Evolutionary conservation across 1,284 basidiomycete species (phyloP).

Genomic region (Hemileia vastatrix): DNA sequence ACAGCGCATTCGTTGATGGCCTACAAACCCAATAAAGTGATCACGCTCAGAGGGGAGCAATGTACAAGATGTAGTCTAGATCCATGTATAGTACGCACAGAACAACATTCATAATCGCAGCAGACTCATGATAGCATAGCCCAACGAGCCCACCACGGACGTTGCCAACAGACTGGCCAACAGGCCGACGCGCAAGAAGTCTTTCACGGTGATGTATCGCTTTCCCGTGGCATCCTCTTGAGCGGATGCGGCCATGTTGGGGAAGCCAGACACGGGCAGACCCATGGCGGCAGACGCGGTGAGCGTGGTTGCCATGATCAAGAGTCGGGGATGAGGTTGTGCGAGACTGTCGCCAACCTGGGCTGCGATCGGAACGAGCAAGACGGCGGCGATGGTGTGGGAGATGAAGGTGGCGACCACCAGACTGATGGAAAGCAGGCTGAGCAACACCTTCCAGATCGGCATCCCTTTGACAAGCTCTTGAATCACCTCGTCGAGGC

Average conservation of each 20-base stretch:
- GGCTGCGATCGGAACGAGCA: constrained; percentile 89
- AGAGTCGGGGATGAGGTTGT: constrained; percentile 60
- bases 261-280: constrained; percentile 94
- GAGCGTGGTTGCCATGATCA: constrained; percentile 78
- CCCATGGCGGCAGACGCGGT: constrained; percentile 97
- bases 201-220: constrained; percentile 47
- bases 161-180: constrained; percentile 80
- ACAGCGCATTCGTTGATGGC: too few species aligned
- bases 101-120: constrained; percentile 35
- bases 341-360: constrained; percentile 70
- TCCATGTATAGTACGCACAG: constrained; percentile 42
- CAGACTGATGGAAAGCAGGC: constrained; percentile 74
- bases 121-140: too few species aligned
- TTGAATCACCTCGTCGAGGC: constrained; percentile 59
- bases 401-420: constrained; percentile 85
- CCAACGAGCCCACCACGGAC: constrained; percentile 45
- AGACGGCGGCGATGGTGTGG: constrained; percentile 90
- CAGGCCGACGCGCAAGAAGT: constrained; percentile 55
- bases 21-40: too few species aligned
- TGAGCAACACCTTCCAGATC: constrained; percentile 71
- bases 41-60: constrained; percentile 40
- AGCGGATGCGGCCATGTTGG: too few species aligned
- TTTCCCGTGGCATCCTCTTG: constrained; percentile 93
- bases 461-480: constrained; percentile 59
- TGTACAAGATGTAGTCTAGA: constrained; percentile 36